These are phyloP conservation scores for Syzygium oleosum DNA, from an alignment of 345 rosid species.

Conservation along the genomic window DNA sequence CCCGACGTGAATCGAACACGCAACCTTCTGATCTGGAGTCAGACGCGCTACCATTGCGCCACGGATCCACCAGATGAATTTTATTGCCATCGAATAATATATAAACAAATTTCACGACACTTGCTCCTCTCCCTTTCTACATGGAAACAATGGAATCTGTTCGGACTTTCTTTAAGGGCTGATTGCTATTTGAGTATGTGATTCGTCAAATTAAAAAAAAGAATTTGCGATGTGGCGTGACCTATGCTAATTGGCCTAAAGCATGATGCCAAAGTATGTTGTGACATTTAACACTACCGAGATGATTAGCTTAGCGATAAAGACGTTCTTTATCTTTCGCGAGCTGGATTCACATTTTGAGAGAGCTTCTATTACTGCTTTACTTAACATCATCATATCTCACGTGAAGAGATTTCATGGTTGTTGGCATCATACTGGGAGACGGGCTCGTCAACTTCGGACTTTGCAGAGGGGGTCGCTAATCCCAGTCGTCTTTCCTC, in stretches of 20 bases:
- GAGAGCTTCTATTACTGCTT: neutral
- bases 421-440: neutral
- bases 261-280: neutral
- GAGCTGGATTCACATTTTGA: neutral
- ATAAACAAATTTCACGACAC: neutral
- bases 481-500: neutral
- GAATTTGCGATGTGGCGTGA: neutral
- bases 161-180: neutral
- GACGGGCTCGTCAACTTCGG: neutral
- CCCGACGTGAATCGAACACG: conserved; percentile 93
- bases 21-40: conserved; percentile 98
- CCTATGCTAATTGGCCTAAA: neutral
- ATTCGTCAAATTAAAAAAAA: neutral
- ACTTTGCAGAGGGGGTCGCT: neutral
- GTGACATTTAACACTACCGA: neutral
- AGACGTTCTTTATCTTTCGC: neutral
- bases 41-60: conserved; percentile 99
- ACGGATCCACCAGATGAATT: conserved; percentile 32
- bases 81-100: rapidly evolving
- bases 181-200: neutral
- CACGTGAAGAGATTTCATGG: neutral
- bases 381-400: neutral
- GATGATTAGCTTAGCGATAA: neutral
- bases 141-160: neutral
- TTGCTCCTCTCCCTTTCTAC: rapidly evolving